Evolutionary conservation across 2,329 filamentous ascomycete genomes (phyloP).

Genomic region (Graphiopsis chlorocephala): DNA sequence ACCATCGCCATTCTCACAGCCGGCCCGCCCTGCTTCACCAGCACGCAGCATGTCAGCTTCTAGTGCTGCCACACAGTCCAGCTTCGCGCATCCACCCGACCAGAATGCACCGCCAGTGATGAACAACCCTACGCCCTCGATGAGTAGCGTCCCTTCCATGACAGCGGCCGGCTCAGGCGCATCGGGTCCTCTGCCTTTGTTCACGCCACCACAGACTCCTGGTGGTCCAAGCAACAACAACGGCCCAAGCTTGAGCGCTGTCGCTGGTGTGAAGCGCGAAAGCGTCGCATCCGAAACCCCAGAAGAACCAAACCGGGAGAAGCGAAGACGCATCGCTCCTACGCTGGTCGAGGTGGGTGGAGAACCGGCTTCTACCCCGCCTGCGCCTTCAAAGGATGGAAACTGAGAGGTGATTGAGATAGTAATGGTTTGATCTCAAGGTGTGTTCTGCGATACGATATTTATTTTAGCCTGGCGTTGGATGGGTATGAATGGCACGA

Average conservation of each 20-base stretch:
- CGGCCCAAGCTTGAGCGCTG: conserved; percentile 3
- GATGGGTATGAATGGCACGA: neutral
- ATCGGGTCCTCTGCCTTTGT: conserved; percentile 61
- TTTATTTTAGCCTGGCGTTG: conserved; percentile 19
- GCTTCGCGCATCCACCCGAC: conserved; percentile 44
- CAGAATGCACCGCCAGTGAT: conserved; percentile 37
- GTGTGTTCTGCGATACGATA: neutral
- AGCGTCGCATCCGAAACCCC: conserved; percentile 32
- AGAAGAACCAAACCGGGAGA: conserved; percentile 36
- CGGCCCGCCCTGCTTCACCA: conserved; percentile 67
- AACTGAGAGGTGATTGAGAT: neutral
- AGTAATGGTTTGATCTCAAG: neutral
- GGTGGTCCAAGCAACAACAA: conserved; percentile 30
- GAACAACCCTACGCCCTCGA: conserved; percentile 35
- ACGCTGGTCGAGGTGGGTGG: conserved; percentile 30
- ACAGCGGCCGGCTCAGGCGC: conserved; percentile 37
- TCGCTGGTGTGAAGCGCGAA: conserved; percentile 32
- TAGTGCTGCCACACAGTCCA: conserved; percentile 53
- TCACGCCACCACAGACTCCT: conserved; percentile 88
- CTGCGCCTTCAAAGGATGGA: neutral
- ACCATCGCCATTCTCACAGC: conserved; percentile 50
- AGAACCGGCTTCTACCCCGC: neutral
- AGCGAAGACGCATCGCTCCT: conserved; percentile 47
- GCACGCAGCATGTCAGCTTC: conserved; percentile 82
- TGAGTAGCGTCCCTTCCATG: conserved; percentile 34